Evolutionary conservation across 225 moss, liverwort and hornwort species (phyloP).

Genomic region (Polytrichum commune): DNA sequence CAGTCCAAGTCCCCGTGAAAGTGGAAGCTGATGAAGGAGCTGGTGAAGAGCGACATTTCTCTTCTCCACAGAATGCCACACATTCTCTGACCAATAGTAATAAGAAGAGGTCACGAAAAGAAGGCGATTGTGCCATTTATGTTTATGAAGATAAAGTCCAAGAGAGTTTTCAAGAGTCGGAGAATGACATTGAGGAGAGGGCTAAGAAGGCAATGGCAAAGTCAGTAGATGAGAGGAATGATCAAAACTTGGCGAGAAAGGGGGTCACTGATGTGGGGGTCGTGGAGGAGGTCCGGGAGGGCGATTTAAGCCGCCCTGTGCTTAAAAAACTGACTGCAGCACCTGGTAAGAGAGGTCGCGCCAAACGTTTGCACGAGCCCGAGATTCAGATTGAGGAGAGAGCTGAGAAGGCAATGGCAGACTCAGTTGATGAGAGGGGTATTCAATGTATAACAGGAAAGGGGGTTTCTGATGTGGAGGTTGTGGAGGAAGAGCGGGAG

Average conservation of each 20-base stretch:
- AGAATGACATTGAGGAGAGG: neutral
- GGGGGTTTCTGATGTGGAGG: conserved; percentile 4
- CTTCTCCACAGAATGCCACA: neutral
- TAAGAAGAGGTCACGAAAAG: conserved; percentile 21
- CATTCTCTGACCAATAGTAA: conserved; percentile 4
- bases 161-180: conserved; percentile 2
- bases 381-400: neutral
- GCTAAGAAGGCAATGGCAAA: conserved; percentile 8
- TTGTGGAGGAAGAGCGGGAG: neutral
- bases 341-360: neutral
- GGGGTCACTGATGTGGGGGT: conserved; percentile 2
- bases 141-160: conserved; percentile 2
- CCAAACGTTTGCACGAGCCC: conserved; percentile 8
- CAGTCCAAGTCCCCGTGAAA: neutral
- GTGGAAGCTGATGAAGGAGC: conserved; percentile 13
- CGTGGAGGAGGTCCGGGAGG: neutral
- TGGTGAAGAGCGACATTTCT: conserved; percentile 1
- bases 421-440: conserved; percentile 6
- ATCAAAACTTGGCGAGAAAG: conserved; percentile 9
- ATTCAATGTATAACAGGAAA: conserved; percentile 11
- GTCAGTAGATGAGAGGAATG: conserved; percentile 8
- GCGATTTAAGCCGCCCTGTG: neutral
- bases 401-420: conserved; percentile 5
- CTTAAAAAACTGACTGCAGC: neutral
- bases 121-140: conserved; percentile 1